phyloP scores from a whole-genome alignment of 1,284 basidiomycete genomes.

The Ustilago nuda region DNA sequence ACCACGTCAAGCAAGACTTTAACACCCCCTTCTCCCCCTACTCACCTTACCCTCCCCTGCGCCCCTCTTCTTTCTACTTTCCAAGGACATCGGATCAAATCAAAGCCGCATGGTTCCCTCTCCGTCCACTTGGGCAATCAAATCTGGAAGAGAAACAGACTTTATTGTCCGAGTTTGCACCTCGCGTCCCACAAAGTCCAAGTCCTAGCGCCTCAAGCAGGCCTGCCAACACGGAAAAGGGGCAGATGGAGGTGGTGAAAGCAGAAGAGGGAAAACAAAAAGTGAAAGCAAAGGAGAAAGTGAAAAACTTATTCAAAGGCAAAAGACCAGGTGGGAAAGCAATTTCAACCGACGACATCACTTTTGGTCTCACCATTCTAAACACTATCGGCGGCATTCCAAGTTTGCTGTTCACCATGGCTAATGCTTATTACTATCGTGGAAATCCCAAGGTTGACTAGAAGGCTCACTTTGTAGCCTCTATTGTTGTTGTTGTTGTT shows the following conservation, averaged over 20 bases:
- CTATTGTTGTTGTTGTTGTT: not conserved
- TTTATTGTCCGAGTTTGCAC: not conserved
- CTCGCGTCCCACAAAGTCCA: not conserved
- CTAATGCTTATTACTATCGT: conserved; percentile 26
- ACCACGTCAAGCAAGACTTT: not conserved
- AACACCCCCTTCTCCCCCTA: not conserved
- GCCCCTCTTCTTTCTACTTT: not conserved
- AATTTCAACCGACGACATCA: conserved; percentile 31
- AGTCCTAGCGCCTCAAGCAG: not conserved
- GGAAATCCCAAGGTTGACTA: conserved; percentile 46
- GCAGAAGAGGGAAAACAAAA: not conserved
- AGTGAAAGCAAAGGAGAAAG: not conserved
- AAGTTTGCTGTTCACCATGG: conserved; percentile 26
- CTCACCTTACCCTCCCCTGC: not conserved
- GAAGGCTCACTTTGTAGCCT: not conserved
- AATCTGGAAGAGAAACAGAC: not conserved
- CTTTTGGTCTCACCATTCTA: conserved; percentile 31
- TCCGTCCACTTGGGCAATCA: not conserved
- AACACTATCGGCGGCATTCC: conserved; percentile 44
- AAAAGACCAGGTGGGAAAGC: not conserved
- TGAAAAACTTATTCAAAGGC: not conserved
- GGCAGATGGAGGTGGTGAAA: not conserved
- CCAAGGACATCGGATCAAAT: not conserved
- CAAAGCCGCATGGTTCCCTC: not conserved
- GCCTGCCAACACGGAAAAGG: not conserved